Evolutionary conservation across 495 filamentous ascomycete genomes (phyloP).

Genomic region (Penicillium bovifimosum): DNA sequence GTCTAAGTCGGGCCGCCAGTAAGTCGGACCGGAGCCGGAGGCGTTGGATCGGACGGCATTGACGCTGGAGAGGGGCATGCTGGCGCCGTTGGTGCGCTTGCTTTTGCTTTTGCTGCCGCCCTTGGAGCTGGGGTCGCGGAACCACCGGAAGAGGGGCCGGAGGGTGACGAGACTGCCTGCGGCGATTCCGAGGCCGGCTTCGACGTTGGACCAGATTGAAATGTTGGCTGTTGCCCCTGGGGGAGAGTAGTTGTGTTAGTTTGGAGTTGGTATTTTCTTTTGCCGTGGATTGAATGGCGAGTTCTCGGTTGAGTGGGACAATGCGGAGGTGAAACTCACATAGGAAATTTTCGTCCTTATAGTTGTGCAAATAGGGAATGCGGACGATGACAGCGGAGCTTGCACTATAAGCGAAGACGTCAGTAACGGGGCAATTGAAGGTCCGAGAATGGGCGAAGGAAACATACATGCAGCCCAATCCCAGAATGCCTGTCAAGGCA

Average conservation of each 20-base stretch:
- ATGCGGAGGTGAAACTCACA: conserved; percentile 19
- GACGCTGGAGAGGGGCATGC: conserved; percentile 32
- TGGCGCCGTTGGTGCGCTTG: conserved; percentile 26
- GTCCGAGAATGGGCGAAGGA: background rate
- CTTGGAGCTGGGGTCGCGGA: conserved; percentile 30
- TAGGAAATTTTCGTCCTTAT: conserved; percentile 27
- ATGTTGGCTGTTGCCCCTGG: conserved; percentile 39
- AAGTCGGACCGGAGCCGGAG: conserved; percentile 22
- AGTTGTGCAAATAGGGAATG: conserved; percentile 30
- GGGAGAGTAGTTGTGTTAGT: conserved; percentile 9
- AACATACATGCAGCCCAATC: conserved; percentile 39
- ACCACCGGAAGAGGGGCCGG: conserved; percentile 45
- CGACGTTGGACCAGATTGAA: conserved; percentile 45
- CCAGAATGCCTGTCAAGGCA: conserved; percentile 34
- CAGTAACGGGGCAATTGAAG: background rate
- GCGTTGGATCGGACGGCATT: conserved; percentile 18
- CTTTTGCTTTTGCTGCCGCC: conserved; percentile 17
- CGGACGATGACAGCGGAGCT: conserved; percentile 37
- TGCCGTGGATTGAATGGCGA: too few species aligned
- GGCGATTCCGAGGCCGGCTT: conserved; percentile 42
- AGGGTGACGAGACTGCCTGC: conserved; percentile 44
- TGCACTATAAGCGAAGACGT: conserved; percentile 17
- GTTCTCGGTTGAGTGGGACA: background rate
- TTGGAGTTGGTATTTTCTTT: background rate
- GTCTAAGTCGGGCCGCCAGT: conserved; percentile 33